Evolutionary conservation across 2,329 filamentous ascomycete genomes (phyloP).

Genomic region (Allantophomopsis cytisporea): DNA sequence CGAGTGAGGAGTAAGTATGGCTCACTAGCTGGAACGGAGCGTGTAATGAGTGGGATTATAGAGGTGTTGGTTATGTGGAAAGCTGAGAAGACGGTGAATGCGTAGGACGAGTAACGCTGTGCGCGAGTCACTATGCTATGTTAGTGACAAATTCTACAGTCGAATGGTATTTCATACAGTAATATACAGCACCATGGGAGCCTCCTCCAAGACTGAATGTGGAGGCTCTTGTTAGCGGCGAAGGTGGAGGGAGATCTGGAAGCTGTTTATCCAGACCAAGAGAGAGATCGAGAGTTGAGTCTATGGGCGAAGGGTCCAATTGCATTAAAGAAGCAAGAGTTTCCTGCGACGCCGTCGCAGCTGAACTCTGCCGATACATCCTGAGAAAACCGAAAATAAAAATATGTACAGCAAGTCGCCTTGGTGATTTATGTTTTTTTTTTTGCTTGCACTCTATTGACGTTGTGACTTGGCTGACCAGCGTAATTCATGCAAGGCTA

Average conservation of each 20-base stretch:
- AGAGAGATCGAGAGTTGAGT: conserved; percentile 21
- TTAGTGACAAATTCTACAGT: background rate
- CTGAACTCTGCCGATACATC: conserved; percentile 23
- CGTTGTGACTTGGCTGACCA: too few relatives aligned
- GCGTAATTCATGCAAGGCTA: background rate
- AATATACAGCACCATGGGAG: conserved; percentile 61
- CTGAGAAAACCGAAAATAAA: conserved; percentile 1
- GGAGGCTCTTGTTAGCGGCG: conserved; percentile 19
- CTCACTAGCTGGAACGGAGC: conserved; percentile 62
- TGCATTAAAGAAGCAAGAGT: conserved; percentile 57
- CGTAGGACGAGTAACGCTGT: conserved; percentile 83
- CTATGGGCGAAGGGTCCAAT: conserved; percentile 73
- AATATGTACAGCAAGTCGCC: background rate
- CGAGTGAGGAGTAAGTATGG: conserved; percentile 81
- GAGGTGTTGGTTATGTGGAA: conserved; percentile 75
- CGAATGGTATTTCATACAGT: conserved; percentile 37
- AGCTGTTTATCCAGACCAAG: conserved; percentile 28
- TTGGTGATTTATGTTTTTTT: too few relatives aligned
- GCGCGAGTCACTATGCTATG: conserved; percentile 48
- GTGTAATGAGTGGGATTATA: conserved; percentile 62
- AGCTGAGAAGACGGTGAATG: conserved; percentile 61
- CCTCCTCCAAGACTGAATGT: conserved; percentile 43
- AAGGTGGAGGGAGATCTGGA: conserved; percentile 26
- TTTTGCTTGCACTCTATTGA: too few relatives aligned
- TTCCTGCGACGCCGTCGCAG: conserved; percentile 30